Percentiles rank a stretch among this genome's conserved stretches.
These are phyloP conservation scores for Aspergillus udagawae DNA, from an alignment of 2,329 filamentous ascomycete species.

Conservation along the genomic window DNA sequence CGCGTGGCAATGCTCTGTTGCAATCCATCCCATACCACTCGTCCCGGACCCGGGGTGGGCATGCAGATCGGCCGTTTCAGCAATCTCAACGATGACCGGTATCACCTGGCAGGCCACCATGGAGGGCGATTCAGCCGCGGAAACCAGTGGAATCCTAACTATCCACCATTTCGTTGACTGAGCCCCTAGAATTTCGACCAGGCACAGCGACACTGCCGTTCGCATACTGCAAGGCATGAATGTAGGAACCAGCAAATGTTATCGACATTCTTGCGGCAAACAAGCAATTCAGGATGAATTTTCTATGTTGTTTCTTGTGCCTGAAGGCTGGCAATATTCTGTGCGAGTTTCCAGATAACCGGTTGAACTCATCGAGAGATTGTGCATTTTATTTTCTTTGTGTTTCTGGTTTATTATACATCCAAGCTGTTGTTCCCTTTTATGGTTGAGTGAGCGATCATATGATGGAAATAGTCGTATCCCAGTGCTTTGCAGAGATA, in stretches of 20 bases:
- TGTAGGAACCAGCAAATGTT: neutral
- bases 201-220: neutral
- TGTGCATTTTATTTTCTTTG: neutral
- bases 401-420: neutral
- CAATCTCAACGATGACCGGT: slow-evolving; percentile 46
- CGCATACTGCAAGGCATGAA: neutral
- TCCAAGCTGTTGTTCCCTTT: neutral
- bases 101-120: slow-evolving; percentile 36
- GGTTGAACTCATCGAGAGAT: neutral
- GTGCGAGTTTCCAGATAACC: neutral
- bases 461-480: neutral
- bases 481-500: neutral
- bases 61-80: slow-evolving; percentile 59
- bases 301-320: neutral
- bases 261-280: neutral
- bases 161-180: slow-evolving; percentile 35
- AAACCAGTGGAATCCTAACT: slow-evolving; percentile 35
- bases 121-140: slow-evolving; percentile 33
- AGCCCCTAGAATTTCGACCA: neutral
- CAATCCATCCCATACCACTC: slow-evolving; percentile 84
- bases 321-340: neutral
- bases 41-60: slow-evolving; percentile 78
- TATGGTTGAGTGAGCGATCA: neutral
- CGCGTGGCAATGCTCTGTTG: slow-evolving; percentile 98
- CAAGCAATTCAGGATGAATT: neutral